Conservation (phyloP, 2,329 filamentous ascomycete genomes). For the Arthrobotrys iridis region DNA sequence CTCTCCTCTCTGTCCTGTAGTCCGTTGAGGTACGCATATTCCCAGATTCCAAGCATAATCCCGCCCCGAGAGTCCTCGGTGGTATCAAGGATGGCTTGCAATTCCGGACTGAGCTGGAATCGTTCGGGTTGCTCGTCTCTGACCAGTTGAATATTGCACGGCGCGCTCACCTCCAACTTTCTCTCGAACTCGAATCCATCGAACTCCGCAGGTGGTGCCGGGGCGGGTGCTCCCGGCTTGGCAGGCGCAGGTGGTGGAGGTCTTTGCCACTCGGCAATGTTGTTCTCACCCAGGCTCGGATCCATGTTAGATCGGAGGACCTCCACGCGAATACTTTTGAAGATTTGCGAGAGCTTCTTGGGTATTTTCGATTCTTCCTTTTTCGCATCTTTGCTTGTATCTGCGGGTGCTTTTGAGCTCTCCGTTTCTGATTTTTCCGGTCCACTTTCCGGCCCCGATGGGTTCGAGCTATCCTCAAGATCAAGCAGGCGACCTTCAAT, state of each 20-base stretch:
- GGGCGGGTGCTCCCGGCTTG: conserved; percentile 66
- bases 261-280: conserved; percentile 85
- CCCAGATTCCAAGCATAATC: conserved; percentile 91
- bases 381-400: conserved; percentile 61
- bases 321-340: conserved; percentile 78
- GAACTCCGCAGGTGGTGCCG: conserved; percentile 74
- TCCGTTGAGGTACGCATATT: conserved; percentile 86
- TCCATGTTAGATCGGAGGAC: conserved; percentile 71
- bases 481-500: conserved; percentile 88
- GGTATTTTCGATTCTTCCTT: conserved; percentile 65
- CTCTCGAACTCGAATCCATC: conserved; percentile 92
- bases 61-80: conserved; percentile 87
- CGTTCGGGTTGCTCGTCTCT: conserved; percentile 87
- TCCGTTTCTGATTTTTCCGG: conserved; percentile 34
- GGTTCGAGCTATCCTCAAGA: conserved; percentile 65
- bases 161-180: conserved; percentile 89
- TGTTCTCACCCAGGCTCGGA: conserved; percentile 68
- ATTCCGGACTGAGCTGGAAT: conserved; percentile 78
- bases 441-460: background rate
- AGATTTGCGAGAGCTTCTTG: conserved; percentile 78
- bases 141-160: conserved; percentile 86
- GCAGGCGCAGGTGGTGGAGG: conserved; percentile 68
- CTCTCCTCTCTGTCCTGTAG: conserved; percentile 96
- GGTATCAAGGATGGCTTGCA: conserved; percentile 86
- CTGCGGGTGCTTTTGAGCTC: conserved; percentile 64